phyloP scores from a whole-genome alignment of 2,329 filamentous ascomycete species.

The Ilyonectria robusta region DNA sequence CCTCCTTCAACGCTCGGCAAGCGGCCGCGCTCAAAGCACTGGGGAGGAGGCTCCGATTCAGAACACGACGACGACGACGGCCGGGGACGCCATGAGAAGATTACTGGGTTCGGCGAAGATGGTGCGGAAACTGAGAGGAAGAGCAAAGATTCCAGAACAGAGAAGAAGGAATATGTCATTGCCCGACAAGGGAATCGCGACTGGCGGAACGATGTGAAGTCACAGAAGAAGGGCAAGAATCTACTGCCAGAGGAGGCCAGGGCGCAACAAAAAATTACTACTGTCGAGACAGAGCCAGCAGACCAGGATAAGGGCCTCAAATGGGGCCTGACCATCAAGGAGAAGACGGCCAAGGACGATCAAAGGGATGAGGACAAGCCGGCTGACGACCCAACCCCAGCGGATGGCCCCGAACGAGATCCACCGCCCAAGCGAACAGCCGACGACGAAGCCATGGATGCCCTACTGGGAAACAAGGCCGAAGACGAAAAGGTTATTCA shows the following conservation, averaged over 20 bases:
- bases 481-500: slow-evolving; percentile 67
- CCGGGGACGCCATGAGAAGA: slow-evolving; percentile 58
- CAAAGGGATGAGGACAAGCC: slow-evolving; percentile 45
- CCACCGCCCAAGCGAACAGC: slow-evolving; percentile 41
- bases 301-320: slow-evolving; percentile 69
- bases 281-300: slow-evolving; percentile 54
- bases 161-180: slow-evolving; percentile 67
- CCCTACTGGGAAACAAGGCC: slow-evolving; percentile 71
- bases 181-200: slow-evolving; percentile 71
- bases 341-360: slow-evolving; percentile 70
- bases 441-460: slow-evolving; percentile 74
- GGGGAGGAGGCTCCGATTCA: slow-evolving; percentile 60
- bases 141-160: slow-evolving; percentile 46
- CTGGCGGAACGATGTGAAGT: slow-evolving; percentile 71
- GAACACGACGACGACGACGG: slow-evolving; percentile 55
- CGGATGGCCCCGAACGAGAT: slow-evolving; percentile 24
- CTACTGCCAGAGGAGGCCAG: slow-evolving; percentile 71
- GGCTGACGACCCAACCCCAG: slow-evolving; percentile 17
- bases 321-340: slow-evolving; percentile 66
- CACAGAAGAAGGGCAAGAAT: slow-evolving; percentile 65
- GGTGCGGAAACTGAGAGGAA: slow-evolving; percentile 57
- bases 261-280: slow-evolving; percentile 55
- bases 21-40: slow-evolving; percentile 59
- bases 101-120: slow-evolving; percentile 66
- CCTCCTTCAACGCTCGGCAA: slow-evolving; percentile 65